phyloP scores from a whole-genome alignment of 768 basidiomycete species.

The Lyophyllum decastes region DNA sequence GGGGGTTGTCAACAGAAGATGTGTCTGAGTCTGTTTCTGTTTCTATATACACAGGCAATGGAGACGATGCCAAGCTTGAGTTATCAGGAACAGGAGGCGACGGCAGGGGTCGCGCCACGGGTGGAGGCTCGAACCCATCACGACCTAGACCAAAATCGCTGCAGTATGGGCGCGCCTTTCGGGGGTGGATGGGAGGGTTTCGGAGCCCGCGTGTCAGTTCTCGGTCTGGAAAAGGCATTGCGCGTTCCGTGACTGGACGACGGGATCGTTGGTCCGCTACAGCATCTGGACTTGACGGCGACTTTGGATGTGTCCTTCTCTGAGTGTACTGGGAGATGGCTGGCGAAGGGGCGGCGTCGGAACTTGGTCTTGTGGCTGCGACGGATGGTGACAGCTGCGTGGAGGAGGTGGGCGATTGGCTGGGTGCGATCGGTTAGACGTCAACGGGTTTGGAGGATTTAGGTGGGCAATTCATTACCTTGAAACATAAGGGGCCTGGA shows the following conservation, averaged over 20 bases:
- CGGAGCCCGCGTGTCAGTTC: slow-evolving; percentile 5
- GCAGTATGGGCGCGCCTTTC: slow-evolving; percentile 30
- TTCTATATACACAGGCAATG: slow-evolving; percentile 27
- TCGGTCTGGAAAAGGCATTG: background rate
- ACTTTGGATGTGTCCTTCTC: background rate
- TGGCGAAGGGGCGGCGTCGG: background rate
- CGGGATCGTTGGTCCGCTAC: background rate
- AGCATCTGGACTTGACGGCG: background rate
- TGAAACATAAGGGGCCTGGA: slow-evolving; percentile 3
- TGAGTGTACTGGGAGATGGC: slow-evolving; percentile 3
- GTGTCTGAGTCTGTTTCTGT: slow-evolving; percentile 34
- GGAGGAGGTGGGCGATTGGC: slow-evolving; percentile 1
- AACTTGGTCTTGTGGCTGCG: slow-evolving; percentile 3
- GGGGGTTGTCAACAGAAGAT: slow-evolving; percentile 35
- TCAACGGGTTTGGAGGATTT: background rate
- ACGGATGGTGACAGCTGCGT: slow-evolving; percentile 10
- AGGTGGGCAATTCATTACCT: slow-evolving; percentile 5
- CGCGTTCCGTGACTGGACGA: background rate
- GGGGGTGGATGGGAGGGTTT: slow-evolving; percentile 26
- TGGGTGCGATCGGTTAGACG: background rate
- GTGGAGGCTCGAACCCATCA: slow-evolving; percentile 7
- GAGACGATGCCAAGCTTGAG: slow-evolving; percentile 28
- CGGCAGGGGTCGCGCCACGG: slow-evolving; percentile 6
- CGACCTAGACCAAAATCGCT: slow-evolving; percentile 31
- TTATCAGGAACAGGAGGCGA: slow-evolving; percentile 11